Conservation (phyloP, 441 rosid species). For the Kokia cookei region DNA sequence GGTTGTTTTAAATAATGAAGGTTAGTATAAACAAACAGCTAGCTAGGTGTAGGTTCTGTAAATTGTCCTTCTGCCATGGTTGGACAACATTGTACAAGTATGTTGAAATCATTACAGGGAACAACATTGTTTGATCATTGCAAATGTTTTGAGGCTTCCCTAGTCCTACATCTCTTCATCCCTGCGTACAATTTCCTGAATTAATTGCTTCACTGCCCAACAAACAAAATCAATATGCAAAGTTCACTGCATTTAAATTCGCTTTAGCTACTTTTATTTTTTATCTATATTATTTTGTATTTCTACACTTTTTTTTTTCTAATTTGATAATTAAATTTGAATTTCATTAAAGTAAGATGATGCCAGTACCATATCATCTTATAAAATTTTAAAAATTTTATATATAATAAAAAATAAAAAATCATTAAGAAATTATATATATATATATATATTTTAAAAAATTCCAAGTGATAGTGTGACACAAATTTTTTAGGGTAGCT, state of each 20-base stretch:
- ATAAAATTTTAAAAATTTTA: too few species aligned
- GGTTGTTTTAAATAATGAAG: slow-evolving; percentile 33
- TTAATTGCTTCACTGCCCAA: neutral
- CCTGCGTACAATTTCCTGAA: neutral
- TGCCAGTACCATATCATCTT: too few species aligned
- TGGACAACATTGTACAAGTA: neutral
- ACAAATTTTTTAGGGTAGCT: too few species aligned
- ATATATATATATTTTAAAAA: too few species aligned
- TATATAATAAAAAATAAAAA: too few species aligned
- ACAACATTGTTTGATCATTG: neutral
- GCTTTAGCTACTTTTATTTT: neutral
- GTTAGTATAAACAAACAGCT: neutral
- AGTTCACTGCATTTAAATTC: neutral
- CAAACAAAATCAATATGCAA: neutral
- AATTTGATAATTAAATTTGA: too few species aligned
- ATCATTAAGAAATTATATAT: too few species aligned
- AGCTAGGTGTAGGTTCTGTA: neutral
- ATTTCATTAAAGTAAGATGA: too few species aligned
- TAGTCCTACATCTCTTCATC: neutral
- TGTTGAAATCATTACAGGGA: neutral
- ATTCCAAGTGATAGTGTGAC: too few species aligned
- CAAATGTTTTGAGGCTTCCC: neutral
- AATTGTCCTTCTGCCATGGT: neutral
- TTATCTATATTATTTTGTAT: neutral
- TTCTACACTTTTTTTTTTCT: too few species aligned